Evolutionary conservation across 2,329 filamentous ascomycete species (phyloP).

Genomic region (Cytospora piceicola): DNA sequence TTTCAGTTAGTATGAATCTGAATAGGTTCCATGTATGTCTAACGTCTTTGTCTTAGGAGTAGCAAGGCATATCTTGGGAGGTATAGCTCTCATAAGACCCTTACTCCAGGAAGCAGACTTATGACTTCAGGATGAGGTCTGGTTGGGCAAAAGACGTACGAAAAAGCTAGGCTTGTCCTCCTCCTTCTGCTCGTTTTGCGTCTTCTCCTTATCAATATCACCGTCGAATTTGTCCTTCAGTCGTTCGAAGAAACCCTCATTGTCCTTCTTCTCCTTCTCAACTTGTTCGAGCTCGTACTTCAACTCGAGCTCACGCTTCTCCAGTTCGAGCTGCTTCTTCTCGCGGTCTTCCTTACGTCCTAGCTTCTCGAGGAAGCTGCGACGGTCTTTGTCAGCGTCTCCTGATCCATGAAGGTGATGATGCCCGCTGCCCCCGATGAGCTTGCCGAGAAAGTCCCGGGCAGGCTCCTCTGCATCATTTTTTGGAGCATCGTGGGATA

Average conservation of each 20-base stretch:
- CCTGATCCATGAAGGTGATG: constrained; percentile 10
- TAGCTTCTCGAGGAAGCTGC: constrained; percentile 15
- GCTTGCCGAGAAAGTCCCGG: constrained; percentile 22
- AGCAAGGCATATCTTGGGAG: no score
- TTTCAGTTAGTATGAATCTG: no score
- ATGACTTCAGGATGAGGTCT: no score
- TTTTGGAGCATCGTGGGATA: neutral
- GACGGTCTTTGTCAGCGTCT: constrained; percentile 6
- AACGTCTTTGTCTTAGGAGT: no score
- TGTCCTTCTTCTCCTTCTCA: constrained; percentile 20
- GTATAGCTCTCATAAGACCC: no score
- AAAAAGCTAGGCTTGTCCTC: constrained; percentile 18
- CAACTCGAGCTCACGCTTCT: constrained; percentile 22
- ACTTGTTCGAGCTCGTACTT: constrained; percentile 19
- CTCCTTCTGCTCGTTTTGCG: neutral
- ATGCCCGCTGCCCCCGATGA: constrained; percentile 23
- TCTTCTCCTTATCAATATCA: constrained; percentile 20
- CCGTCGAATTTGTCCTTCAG: constrained; percentile 19
- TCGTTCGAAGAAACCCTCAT: constrained; percentile 17
- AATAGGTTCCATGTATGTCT: no score
- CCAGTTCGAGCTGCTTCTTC: constrained; percentile 15
- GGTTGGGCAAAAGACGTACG: no score
- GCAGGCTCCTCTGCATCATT: constrained; percentile 18
- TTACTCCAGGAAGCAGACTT: no score
- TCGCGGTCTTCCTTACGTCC: constrained; percentile 9